phyloP scores from a whole-genome alignment of 23 red algal species.

The Cyanidiococcus yangmingshanensis region DNA sequence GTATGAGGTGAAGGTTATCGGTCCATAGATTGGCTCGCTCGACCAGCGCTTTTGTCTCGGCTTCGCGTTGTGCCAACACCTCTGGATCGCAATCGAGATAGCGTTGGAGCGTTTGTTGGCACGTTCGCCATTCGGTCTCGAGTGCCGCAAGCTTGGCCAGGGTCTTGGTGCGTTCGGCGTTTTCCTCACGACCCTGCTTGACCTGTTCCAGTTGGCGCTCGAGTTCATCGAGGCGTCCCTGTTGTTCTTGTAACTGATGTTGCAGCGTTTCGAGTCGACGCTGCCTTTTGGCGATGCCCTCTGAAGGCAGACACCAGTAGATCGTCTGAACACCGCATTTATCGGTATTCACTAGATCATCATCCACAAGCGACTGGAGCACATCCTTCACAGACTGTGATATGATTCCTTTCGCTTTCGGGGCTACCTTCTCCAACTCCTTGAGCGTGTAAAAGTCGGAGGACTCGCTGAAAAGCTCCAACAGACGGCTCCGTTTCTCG shows the following conservation, averaged over 20 bases:
- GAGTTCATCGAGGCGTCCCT: neutral
- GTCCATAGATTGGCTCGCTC: constrained; percentile 75
- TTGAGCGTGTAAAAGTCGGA: constrained; percentile 90
- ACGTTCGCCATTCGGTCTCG: constrained; percentile 19
- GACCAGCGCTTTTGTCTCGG: constrained; percentile 26
- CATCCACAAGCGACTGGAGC: constrained; percentile 79
- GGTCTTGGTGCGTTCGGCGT: constrained; percentile 22
- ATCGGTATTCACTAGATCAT: constrained; percentile 75
- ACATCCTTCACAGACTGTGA: constrained; percentile 94
- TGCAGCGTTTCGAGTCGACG: constrained; percentile 18
- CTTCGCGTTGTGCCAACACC: constrained; percentile 33
- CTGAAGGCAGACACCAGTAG: constrained; percentile 87
- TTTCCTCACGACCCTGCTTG: constrained; percentile 27
- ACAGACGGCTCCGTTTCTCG: constrained; percentile 64
- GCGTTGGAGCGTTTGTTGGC: constrained; percentile 34
- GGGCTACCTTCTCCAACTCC: constrained; percentile 92
- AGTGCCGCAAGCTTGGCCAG: constrained; percentile 29
- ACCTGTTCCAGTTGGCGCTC: neutral
- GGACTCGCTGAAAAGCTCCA: constrained; percentile 69
- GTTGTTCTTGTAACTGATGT: constrained; percentile 17
- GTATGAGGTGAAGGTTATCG: constrained; percentile 73
- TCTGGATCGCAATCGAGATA: constrained; percentile 68
- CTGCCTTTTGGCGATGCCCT: constrained; percentile 54
- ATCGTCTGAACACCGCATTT: constrained; percentile 97
- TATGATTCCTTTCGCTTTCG: constrained; percentile 86